Conservation (phyloP, 1,139 yeast species). For the Saccharomyces hybrid region DNA sequence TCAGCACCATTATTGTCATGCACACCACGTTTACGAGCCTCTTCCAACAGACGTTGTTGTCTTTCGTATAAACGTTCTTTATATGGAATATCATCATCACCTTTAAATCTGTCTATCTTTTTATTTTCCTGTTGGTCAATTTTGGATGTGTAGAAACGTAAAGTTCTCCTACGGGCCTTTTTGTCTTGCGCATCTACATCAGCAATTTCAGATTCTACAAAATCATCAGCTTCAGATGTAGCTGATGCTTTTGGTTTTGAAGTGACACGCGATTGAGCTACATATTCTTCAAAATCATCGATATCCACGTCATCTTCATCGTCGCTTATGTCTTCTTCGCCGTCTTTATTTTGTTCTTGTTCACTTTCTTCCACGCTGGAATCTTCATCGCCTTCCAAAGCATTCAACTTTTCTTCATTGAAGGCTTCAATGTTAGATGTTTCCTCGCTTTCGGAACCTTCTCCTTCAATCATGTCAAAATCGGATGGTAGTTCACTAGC, state of each 20-base stretch:
- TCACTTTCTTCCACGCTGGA: conserved; percentile 20
- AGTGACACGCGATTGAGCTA: conserved; percentile 40
- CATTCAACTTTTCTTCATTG: conserved; percentile 28
- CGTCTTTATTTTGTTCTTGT: conserved; percentile 13
- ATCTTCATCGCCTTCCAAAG: conserved; percentile 14
- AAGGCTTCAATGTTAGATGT: conserved; percentile 12
- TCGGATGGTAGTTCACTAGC: conserved; percentile 45
- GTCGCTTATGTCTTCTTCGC: conserved; percentile 24
- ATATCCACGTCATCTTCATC: conserved; percentile 29
- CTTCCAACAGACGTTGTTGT: conserved; percentile 77
- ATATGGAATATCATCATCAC: conserved; percentile 91
- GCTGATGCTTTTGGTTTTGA: conserved; percentile 18
- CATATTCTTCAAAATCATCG: conserved; percentile 45
- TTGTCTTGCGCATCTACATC: conserved; percentile 86
- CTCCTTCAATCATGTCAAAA: conserved; percentile 21
- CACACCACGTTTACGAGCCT: conserved; percentile 79
- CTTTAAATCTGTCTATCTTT: conserved; percentile 53
- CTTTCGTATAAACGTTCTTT: conserved; percentile 83
- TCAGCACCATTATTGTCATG: conserved; percentile 51
- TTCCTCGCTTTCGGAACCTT: conserved; percentile 31
- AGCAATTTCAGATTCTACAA: conserved; percentile 55
- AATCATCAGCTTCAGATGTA: conserved; percentile 37
- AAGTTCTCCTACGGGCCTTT: conserved; percentile 67
- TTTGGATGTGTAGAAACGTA: conserved; percentile 93
- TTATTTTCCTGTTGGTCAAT: conserved; percentile 76